These are phyloP conservation scores for Dissophora globulifera DNA, from an alignment of 192 early-diverging fungal species.

Conservation along the genomic window DNA sequence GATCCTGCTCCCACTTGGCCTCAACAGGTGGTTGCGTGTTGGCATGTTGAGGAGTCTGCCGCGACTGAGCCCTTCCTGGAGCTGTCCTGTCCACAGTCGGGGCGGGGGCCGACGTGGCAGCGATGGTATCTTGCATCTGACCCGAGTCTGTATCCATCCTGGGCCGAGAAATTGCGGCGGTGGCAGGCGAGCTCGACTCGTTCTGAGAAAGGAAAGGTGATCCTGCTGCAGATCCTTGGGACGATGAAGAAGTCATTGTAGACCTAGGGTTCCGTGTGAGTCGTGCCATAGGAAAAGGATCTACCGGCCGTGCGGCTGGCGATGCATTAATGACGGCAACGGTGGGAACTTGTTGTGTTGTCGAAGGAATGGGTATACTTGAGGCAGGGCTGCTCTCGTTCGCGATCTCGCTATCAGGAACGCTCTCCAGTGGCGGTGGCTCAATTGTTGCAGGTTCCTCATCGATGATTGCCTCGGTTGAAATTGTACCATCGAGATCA, in stretches of 20 bases:
- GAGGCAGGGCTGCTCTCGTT: not conserved
- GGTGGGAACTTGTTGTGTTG: not conserved
- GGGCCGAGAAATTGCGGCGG: too few species aligned
- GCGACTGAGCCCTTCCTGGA: not conserved
- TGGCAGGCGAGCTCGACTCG: too few species aligned
- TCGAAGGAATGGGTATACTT: slow-evolving; percentile 25
- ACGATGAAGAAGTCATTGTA: slow-evolving; percentile 23
- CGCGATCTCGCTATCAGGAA: not conserved
- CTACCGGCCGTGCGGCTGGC: slow-evolving; percentile 7
- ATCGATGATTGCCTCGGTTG: not conserved
- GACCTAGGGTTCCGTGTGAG: slow-evolving; percentile 28
- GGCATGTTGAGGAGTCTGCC: not conserved
- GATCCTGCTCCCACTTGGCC: slow-evolving; percentile 82
- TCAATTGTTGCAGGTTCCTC: not conserved
- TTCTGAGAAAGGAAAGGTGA: too few species aligned
- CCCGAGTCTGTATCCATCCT: too few species aligned
- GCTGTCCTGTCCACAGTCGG: not conserved
- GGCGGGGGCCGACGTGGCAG: too few species aligned
- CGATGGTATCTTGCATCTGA: too few species aligned
- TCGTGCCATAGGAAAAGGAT: slow-evolving; percentile 40
- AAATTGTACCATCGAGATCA: too few species aligned
- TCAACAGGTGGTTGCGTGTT: slow-evolving; percentile 31
- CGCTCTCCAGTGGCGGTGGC: not conserved
- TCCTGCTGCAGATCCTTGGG: not conserved
- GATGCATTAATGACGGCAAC: slow-evolving; percentile 23